Percentiles rank a stretch among this genome's conserved stretches.
Evolutionary conservation across 345 rosid genomes (phyloP).

Genomic region (Alliaria petiolata): DNA sequence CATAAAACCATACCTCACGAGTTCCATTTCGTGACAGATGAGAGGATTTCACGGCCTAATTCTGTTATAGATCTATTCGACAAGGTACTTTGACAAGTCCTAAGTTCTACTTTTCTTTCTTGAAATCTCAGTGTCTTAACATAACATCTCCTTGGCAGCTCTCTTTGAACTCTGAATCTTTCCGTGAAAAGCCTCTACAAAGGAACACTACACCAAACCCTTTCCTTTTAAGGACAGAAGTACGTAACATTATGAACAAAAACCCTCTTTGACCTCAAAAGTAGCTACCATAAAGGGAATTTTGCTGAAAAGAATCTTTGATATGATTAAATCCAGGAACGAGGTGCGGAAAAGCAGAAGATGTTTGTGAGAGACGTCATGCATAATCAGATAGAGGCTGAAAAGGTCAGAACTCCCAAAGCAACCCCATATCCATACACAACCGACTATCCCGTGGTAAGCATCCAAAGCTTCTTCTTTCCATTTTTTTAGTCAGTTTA

Average conservation of each 20-base stretch:
- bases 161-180: background rate
- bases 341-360: background rate
- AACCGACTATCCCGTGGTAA: conserved; percentile 43
- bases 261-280: background rate
- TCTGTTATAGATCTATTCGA: background rate
- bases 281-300: background rate
- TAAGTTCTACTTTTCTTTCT: background rate
- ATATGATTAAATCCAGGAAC: background rate
- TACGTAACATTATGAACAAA: background rate
- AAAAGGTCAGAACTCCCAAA: conserved; percentile 19
- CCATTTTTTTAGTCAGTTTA: background rate
- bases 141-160: background rate
- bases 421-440: conserved; percentile 84
- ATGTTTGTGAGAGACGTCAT: background rate
- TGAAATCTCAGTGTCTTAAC: background rate
- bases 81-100: conserved; percentile 11
- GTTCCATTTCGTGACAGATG: background rate
- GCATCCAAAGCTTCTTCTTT: background rate
- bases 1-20: background rate
- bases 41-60: background rate
- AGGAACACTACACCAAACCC: background rate
- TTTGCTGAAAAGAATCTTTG: background rate
- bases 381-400: background rate
- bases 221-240: background rate
- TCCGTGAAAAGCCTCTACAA: background rate